Conservation (phyloP, 1,284 basidiomycete genomes). For the Vanrija sp. region DNA sequence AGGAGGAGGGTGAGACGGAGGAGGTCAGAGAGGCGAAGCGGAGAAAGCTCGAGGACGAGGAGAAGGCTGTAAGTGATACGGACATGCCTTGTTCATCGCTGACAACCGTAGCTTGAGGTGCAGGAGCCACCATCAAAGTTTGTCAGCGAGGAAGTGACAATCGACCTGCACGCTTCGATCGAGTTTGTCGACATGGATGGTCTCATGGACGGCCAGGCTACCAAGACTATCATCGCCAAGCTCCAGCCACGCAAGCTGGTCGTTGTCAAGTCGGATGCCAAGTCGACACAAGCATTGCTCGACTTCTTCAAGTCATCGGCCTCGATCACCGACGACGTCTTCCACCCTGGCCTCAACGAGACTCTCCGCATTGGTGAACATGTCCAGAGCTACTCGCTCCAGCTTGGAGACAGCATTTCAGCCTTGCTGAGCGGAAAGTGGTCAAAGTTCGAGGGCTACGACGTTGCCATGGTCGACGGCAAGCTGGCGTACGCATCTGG, state of each 20-base stretch:
- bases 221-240: slow-evolving; percentile 94
- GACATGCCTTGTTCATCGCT: not conserved
- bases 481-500: slow-evolving; percentile 75
- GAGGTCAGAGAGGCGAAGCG: slow-evolving; percentile 70
- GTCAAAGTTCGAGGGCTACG: slow-evolving; percentile 96
- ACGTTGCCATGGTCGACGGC: slow-evolving; percentile 86
- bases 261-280: slow-evolving; percentile 69
- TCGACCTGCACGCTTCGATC: slow-evolving; percentile 77
- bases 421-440: slow-evolving; percentile 64
- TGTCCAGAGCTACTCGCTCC: slow-evolving; percentile 88
- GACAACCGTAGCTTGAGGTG: slow-evolving; percentile 57
- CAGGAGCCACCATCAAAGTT: slow-evolving; percentile 89
- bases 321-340: slow-evolving; percentile 86
- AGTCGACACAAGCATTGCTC: slow-evolving; percentile 67
- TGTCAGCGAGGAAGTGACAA: slow-evolving; percentile 65
- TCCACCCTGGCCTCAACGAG: slow-evolving; percentile 68
- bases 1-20: slow-evolving; percentile 78
- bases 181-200: slow-evolving; percentile 95
- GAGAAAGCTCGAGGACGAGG: slow-evolving; percentile 69
- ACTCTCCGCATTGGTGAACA: slow-evolving; percentile 88
- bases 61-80: slow-evolving; percentile 61
- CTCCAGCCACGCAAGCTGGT: slow-evolving; percentile 95
- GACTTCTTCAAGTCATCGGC: slow-evolving; percentile 75
- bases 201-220: slow-evolving; percentile 88
- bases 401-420: slow-evolving; percentile 82